Evolutionary conservation across 129 eudicot genomes (phyloP).

Genomic region (Lonicera japonica): DNA sequence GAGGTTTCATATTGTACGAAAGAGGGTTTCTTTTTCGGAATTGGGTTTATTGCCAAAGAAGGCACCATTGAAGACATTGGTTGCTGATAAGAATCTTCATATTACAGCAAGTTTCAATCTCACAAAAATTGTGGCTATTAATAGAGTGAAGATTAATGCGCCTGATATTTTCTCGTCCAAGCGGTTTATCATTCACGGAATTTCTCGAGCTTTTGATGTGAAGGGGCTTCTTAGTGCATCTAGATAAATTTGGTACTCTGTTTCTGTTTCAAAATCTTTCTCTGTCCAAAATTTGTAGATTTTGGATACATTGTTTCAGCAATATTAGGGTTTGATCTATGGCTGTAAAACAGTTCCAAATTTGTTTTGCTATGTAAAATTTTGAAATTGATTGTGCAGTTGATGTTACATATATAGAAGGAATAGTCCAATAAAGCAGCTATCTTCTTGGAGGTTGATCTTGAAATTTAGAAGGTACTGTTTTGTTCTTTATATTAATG

Average conservation of each 20-base stretch:
- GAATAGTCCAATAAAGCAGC: too few relatives aligned
- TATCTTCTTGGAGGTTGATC: too few relatives aligned
- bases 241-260: slow-evolving; percentile 3
- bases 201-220: slow-evolving; percentile 41
- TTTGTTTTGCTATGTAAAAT: too few relatives aligned
- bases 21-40: slow-evolving; percentile 33
- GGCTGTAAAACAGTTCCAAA: too few relatives aligned
- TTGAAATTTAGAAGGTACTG: too few relatives aligned
- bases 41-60: slow-evolving; percentile 33
- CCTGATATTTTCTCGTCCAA: slow-evolving; percentile 40
- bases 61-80: slow-evolving; percentile 31
- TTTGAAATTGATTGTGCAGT: too few relatives aligned
- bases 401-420: too few relatives aligned
- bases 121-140: slow-evolving; percentile 25
- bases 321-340: too few relatives aligned
- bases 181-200: slow-evolving; percentile 49
- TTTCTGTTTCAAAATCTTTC: too few relatives aligned
- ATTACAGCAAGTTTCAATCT: slow-evolving; percentile 23
- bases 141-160: slow-evolving; percentile 44
- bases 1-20: slow-evolving; percentile 47
- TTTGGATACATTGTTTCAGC: too few relatives aligned
- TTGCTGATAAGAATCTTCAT: slow-evolving; percentile 26
- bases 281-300: too few relatives aligned
- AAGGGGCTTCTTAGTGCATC: slow-evolving; percentile 35
- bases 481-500: too few relatives aligned